Base-by-base conservation (phyloP, 345 rosid genomes). In the Durio zibethinus region DNA sequence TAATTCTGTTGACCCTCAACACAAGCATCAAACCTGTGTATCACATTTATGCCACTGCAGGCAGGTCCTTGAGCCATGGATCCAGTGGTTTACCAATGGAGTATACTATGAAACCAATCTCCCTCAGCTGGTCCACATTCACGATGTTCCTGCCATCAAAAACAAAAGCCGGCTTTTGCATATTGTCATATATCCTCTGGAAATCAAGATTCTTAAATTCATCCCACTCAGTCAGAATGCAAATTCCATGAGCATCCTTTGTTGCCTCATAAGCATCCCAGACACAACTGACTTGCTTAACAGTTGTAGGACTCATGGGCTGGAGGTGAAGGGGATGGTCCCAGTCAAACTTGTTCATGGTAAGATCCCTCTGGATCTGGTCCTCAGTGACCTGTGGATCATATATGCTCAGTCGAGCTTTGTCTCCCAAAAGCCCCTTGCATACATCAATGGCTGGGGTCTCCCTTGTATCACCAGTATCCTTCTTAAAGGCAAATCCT, bases 181-280 rank as follows among this genome's bases (percentile, higher is more conserved):
- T 94, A 61, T 85, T 86, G 70, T 90, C 90, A 50, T 86, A 91
- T 75, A 94, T 94, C 86, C 11, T 77, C 86, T 91, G 80, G 85
- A 77, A 94, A 61, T 94, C 98, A 1, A 94, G 94, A 10, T 75
- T 79, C 94, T 85, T 92, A 89, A 94, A 94, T 78, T 94, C 97
- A 0, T 94, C 98, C 98, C 98, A 94, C 90, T 94, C 97, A 0
- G 98, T 94, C 81, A 94, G 82, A 80, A 94, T 88, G 86, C 98
- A 94, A 68, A 94, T 40, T 29, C 90, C 97, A 43, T 94, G 98
- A 14, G 98, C 98, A 64, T 86, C 93, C 85, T 90, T 92, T 42
- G 89, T 79, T 75, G 98, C 97, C 61, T 84, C 87, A 20, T 92
- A 92, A 15, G 97, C 97, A 63, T 92, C 91, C 94, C 96, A 90